phyloP scores from a whole-genome alignment of 1,284 basidiomycete species.

The Ustilago loliicola region DNA sequence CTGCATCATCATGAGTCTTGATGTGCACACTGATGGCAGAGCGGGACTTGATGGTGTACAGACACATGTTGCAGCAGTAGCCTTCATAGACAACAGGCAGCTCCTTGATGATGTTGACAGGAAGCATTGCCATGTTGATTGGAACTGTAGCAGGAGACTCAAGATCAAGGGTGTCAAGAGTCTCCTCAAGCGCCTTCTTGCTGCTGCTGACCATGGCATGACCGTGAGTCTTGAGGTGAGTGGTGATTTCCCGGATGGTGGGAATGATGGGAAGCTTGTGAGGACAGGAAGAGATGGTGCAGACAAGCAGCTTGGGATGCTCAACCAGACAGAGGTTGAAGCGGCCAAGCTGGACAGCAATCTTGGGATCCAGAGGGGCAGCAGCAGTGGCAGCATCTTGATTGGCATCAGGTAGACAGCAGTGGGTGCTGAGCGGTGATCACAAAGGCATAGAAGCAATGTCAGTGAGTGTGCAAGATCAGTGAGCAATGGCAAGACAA shows the following conservation, averaged over 20 bases:
- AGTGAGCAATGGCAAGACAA: neutral
- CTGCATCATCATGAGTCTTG: neutral
- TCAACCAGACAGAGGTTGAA: slow-evolving; percentile 6
- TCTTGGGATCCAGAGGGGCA: neutral
- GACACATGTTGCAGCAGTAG: neutral
- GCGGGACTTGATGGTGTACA: neutral
- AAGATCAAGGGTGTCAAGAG: neutral
- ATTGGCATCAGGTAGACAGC: neutral
- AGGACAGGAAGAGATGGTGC: neutral
- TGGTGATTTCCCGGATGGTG: neutral
- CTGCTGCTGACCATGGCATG: slow-evolving; percentile 1
- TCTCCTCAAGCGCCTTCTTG: neutral
- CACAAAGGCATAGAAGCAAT: neutral
- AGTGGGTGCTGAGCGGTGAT: neutral
- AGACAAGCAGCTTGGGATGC: slow-evolving; percentile 1
- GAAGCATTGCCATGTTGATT: neutral
- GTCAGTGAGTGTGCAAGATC: neutral
- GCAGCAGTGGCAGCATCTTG: slow-evolving; percentile 8
- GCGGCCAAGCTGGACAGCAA: slow-evolving; percentile 4
- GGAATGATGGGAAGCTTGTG: neutral
- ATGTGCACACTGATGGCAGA: neutral
- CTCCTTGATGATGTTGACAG: slow-evolving; percentile 13
- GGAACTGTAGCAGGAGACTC: neutral
- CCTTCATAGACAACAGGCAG: neutral
- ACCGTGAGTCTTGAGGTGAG: slow-evolving; percentile 4